These are phyloP conservation scores for Alternaria brassicae DNA, from an alignment of 2,329 filamentous ascomycete species.

Conservation along the genomic window DNA sequence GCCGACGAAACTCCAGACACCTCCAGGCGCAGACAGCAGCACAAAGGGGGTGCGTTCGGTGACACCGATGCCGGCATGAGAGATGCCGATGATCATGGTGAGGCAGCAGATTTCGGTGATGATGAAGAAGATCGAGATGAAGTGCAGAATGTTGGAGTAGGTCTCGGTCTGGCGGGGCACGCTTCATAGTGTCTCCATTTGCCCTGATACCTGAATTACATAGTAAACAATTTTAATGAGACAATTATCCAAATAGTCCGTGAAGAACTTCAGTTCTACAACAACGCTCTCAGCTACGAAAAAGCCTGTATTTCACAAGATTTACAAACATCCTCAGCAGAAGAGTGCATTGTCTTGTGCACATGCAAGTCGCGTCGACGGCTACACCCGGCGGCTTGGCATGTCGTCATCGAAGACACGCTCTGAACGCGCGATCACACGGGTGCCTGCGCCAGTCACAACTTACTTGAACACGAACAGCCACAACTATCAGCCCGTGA, in stretches of 20 bases:
- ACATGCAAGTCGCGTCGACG: conserved; percentile 4
- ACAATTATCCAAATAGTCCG: not conserved
- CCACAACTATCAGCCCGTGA: not conserved
- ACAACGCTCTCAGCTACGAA: not conserved
- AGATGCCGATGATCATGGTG: conserved; percentile 19
- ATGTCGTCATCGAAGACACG: conserved; percentile 28
- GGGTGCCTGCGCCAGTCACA: conserved; percentile 13
- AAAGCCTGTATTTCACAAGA: not conserved
- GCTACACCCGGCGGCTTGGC: conserved; percentile 6
- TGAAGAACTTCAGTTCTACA: not conserved
- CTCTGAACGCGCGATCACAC: conserved; percentile 28
- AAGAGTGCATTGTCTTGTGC: not conserved
- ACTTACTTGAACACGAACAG: not conserved
- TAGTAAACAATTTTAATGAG: conserved; percentile 6
- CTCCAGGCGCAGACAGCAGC: conserved; percentile 12
- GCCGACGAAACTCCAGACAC: conserved; percentile 9
- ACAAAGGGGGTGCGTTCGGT: conserved; percentile 13
- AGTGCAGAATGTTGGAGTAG: conserved; percentile 18
- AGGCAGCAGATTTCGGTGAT: conserved; percentile 31
- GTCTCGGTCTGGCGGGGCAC: conserved; percentile 21
- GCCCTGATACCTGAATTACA: conserved; percentile 2
- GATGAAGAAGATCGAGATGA: conserved; percentile 28
- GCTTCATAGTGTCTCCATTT: conserved; percentile 10
- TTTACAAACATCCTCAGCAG: not conserved
- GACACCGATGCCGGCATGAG: conserved; percentile 16